Evolutionary conservation across 2,329 filamentous ascomycete species (phyloP), one percentile per base, ranked within the genome.

Genomic region (Talaromyces pinophilus): DNA sequence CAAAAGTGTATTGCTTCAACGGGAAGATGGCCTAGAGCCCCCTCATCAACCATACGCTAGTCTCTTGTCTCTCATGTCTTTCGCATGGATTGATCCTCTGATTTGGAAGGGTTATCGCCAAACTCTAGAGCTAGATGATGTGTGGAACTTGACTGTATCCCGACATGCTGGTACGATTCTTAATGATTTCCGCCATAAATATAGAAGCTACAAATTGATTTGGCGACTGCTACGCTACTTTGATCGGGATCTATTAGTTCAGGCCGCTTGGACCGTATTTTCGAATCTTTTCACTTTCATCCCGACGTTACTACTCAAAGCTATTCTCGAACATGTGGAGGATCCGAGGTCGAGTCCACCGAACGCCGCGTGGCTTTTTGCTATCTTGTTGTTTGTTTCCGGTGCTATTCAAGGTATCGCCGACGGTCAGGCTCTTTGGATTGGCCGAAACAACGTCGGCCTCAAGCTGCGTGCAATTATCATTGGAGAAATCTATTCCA

Each of bases 401-500:
- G 93, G 95, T 67, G 85, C 91, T 48, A 81, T 95, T 28, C 91
- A 93, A 67, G 95, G 94, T 5, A 83, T 96, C 25, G 89, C 89
- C 38, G 92, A 95, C 77, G 92, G 91, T 22, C 91, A 95, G 77
- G 92, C 92, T 8, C 84, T 99, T 0, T 99, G 92, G 91, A 90
- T 96, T 67, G 95, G 95, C 17, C 90, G 95, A 65, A 97, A 93
- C 78, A 97, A 93, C 78, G 91, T 98, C 68, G 97, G 93, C 79
- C 94, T 99, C 72, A 90, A 92, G 68, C 85, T 98, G 52, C 90
- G 94, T 69, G 93, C 95, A 61, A 95, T 99, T 74, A 93, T 99
- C 69, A 92, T 99, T 70, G 95, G 95, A 64, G 95, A 99, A 74
- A 95, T 99, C 57, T 99, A 99, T 77, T 92, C 93, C 66, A 99